Evolutionary conservation across 2,329 filamentous ascomycete genomes (phyloP).

Genomic region (Pseudohalonectria lignicola): DNA sequence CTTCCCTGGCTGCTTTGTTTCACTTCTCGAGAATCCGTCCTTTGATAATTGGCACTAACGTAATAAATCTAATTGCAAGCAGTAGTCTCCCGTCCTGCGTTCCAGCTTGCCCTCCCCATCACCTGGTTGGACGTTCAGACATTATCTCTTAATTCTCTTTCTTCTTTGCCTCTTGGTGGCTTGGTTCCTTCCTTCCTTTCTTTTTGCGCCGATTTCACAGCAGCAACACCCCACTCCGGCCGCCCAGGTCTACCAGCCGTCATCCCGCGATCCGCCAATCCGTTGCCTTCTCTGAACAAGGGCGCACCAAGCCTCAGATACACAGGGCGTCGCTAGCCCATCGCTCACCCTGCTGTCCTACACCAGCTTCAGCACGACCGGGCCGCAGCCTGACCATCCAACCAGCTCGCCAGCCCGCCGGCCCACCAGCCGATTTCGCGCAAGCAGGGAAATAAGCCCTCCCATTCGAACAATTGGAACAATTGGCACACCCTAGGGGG

Average conservation of each 20-base stretch:
- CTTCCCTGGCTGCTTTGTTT: slow-evolving; percentile 5
- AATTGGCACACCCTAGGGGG: slow-evolving; percentile 7
- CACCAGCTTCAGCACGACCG: slow-evolving; percentile 1
- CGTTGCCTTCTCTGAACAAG: neutral
- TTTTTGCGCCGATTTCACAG: too few species aligned
- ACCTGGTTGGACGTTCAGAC: too few species aligned
- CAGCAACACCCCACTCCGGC: slow-evolving; percentile 2
- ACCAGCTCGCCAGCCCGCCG: too few species aligned
- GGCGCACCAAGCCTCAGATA: too few species aligned
- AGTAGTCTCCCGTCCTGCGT: slow-evolving; percentile 4
- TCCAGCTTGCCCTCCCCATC: too few species aligned
- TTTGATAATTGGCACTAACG: neutral
- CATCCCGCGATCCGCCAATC: neutral
- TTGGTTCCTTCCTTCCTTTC: neutral
- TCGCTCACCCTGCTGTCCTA: slow-evolving; percentile 1
- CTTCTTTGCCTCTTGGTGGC: slow-evolving; percentile 3
- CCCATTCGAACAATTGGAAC: neutral
- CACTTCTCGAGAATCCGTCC: neutral
- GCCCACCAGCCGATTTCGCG: too few species aligned
- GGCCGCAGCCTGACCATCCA: too few species aligned
- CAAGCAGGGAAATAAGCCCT: too few species aligned
- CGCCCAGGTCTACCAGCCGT: slow-evolving; percentile 5
- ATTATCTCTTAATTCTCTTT: neutral
- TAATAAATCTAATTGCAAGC: slow-evolving; percentile 2
- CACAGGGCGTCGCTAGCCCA: too few species aligned